Evolutionary conservation across 2,329 filamentous ascomycete genomes (phyloP).

Genomic region (Aurifilum marmelostoma): DNA sequence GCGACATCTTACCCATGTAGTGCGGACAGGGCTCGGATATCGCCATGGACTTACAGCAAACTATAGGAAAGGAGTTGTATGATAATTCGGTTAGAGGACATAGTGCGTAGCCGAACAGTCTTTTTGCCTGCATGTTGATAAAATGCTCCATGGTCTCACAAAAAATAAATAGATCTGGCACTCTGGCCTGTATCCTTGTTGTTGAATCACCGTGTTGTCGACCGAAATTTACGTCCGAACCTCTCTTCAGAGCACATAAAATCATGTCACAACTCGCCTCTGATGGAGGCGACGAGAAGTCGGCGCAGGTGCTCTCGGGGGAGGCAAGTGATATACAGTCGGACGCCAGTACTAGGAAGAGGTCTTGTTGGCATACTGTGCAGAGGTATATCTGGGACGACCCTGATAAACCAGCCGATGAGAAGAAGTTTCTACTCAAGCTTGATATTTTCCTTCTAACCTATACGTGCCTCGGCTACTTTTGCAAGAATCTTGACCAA

Average conservation of each 20-base stretch:
- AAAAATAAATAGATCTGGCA: too few relatives aligned
- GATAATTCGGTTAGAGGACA: neutral
- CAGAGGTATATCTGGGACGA: constrained; percentile 38
- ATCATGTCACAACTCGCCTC: neutral
- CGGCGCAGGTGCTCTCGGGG: constrained; percentile 1
- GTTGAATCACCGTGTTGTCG: neutral
- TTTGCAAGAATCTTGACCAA: constrained; percentile 27
- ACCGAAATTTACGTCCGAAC: neutral
- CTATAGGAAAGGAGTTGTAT: neutral
- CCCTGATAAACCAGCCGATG: constrained; percentile 33
- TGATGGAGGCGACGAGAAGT: constrained; percentile 1
- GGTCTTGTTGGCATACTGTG: constrained; percentile 26
- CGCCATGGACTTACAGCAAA: neutral
- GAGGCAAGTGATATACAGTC: neutral
- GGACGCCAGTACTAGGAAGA: neutral
- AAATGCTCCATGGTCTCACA: neutral
- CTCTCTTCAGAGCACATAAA: neutral
- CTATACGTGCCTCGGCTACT: constrained; percentile 27
- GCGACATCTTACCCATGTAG: constrained; percentile 14
- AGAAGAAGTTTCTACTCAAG: constrained; percentile 30
- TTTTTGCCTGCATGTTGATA: neutral
- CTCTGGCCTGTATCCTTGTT: neutral
- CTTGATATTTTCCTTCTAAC: constrained; percentile 27
- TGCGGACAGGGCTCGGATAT: neutral
- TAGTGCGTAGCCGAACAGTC: neutral